Conservation (phyloP, 2,329 filamentous ascomycete species). For the Rhytidhysteron rufulum region DNA sequence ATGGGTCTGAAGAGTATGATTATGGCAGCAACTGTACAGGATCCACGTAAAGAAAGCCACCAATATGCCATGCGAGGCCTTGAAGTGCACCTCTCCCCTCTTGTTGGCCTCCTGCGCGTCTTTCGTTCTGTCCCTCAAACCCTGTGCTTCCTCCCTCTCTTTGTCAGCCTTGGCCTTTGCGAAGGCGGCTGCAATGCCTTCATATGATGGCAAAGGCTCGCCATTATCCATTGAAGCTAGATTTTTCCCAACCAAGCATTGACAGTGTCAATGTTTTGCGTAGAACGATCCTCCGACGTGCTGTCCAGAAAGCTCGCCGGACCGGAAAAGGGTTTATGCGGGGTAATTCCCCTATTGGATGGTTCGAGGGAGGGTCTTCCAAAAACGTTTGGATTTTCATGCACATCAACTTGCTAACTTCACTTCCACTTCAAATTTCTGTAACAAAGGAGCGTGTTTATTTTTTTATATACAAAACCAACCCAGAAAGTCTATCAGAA, state of each 20-base stretch:
- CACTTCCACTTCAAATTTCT: too few relatives aligned
- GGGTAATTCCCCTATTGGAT: neutral
- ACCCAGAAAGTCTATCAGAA: too few relatives aligned
- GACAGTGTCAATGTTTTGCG: too few relatives aligned
- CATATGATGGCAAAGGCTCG: constrained; percentile 33
- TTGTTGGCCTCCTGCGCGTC: constrained; percentile 35
- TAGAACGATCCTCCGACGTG: neutral
- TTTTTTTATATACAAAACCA: too few relatives aligned
- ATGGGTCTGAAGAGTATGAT: neutral
- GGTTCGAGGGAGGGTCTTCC: too few relatives aligned
- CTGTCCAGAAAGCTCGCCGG: neutral
- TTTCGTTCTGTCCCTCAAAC: constrained; percentile 20
- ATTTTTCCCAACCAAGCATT: too few relatives aligned
- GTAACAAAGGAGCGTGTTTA: too few relatives aligned
- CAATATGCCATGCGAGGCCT: constrained; percentile 49
- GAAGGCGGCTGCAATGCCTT: constrained; percentile 33
- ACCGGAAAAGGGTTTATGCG: neutral
- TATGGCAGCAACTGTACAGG: constrained; percentile 41
- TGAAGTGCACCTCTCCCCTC: constrained; percentile 48
- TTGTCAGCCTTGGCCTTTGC: constrained; percentile 32
- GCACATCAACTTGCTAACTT: too few relatives aligned
- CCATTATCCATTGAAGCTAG: constrained; percentile 31
- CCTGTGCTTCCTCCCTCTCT: constrained; percentile 27
- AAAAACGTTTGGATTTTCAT: too few relatives aligned
- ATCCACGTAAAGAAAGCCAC: constrained; percentile 68